A percentile compares a stretch with the other conserved stretches of the same genome.
Conservation (phyloP, 352 stramenopile species). For the Thraustochytrium aureum region DNA sequence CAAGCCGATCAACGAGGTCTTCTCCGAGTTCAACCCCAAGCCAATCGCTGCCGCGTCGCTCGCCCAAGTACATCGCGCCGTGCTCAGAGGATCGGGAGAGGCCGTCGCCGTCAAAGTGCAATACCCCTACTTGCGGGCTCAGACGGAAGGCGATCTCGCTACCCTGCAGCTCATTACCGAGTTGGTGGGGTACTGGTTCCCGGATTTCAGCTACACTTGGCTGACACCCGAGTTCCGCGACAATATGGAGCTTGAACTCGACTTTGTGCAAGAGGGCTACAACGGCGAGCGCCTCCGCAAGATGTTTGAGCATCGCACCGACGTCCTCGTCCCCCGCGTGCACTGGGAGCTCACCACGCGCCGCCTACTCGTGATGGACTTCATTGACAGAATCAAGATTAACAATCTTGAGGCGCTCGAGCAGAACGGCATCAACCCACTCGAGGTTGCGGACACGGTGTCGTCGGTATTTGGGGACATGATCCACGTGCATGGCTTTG, state of each 20-base stretch:
- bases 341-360: constrained; percentile 67
- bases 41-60: constrained; percentile 79
- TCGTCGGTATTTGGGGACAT: constrained; percentile 67
- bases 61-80: constrained; percentile 75
- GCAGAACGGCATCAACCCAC: constrained; percentile 64
- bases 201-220: constrained; percentile 72
- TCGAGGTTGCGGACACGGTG: constrained; percentile 66
- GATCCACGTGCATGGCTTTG: constrained; percentile 77
- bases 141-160: constrained; percentile 71
- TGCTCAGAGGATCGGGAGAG: constrained; percentile 66
- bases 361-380: constrained; percentile 79
- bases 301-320: constrained; percentile 65
- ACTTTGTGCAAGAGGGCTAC: constrained; percentile 76
- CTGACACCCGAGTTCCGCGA: constrained; percentile 76
- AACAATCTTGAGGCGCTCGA: constrained; percentile 67
- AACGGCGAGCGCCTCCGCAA: constrained; percentile 63
- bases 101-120: constrained; percentile 85
- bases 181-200: constrained; percentile 72
- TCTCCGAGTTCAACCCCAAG: constrained; percentile 71
- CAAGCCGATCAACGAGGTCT: constrained; percentile 61
- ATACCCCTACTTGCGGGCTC: constrained; percentile 79
- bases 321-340: constrained; percentile 63
- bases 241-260: constrained; percentile 69
- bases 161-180: constrained; percentile 58
- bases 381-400: constrained; percentile 75